phyloP scores from a whole-genome alignment of 805 yeast species.

The Saccharomycodes ludwigii region DNA sequence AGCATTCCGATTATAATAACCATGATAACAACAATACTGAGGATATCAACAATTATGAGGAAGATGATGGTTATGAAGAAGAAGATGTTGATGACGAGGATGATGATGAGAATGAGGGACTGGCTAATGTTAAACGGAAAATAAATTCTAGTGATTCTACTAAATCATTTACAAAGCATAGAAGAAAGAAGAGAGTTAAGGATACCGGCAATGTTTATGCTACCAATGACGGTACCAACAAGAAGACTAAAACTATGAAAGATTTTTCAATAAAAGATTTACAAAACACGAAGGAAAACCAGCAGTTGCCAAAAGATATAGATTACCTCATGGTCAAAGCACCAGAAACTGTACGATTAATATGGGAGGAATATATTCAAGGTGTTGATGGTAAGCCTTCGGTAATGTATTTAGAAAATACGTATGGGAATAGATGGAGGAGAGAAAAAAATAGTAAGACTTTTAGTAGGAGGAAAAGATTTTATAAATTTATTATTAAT shows the following conservation, averaged over 20 bases:
- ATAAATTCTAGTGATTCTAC: background rate
- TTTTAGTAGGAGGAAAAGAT: slow-evolving; percentile 24
- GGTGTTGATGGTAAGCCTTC: slow-evolving; percentile 32
- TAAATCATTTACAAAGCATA: background rate
- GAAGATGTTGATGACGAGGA: slow-evolving; percentile 11
- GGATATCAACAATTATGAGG: slow-evolving; percentile 6
- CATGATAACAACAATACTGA: slow-evolving; percentile 11
- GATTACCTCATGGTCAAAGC: slow-evolving; percentile 5
- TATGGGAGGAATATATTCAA: slow-evolving; percentile 28
- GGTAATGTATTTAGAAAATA: slow-evolving; percentile 27
- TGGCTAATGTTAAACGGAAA: background rate
- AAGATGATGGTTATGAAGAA: slow-evolving; percentile 11
- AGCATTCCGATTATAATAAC: slow-evolving; percentile 7
- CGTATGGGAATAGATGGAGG: slow-evolving; percentile 32
- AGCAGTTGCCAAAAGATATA: background rate
- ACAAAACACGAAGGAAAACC: too few species aligned
- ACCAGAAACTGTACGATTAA: slow-evolving; percentile 3
- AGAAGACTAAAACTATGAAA: slow-evolving; percentile 1
- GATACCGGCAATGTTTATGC: background rate
- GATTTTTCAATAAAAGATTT: background rate
- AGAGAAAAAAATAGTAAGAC: slow-evolving; percentile 24
- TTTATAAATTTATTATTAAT: slow-evolving; percentile 23
- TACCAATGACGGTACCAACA: slow-evolving; percentile 3
- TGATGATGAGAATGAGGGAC: slow-evolving; percentile 7
- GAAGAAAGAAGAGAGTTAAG: background rate